These are phyloP conservation scores for Mortierella sp. DNA, from an alignment of 371 early-diverging fungal species.

Conservation along the genomic window DNA sequence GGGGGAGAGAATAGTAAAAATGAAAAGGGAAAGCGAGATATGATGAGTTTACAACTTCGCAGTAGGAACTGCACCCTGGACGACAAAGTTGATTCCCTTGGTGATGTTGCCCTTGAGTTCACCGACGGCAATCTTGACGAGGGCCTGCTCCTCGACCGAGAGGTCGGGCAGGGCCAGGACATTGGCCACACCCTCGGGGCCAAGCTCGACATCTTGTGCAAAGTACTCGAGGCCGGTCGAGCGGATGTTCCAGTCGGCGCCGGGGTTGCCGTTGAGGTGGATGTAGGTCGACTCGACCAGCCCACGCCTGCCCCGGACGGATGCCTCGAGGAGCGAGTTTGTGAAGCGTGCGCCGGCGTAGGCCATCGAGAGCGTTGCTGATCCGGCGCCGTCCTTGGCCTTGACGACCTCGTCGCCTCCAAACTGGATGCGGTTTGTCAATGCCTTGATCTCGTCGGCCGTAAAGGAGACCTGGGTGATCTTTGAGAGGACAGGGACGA, in stretches of 20 bases:
- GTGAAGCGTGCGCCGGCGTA: constrained; percentile 97
- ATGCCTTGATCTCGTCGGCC: constrained; percentile 79
- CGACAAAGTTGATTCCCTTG: constrained; percentile 79
- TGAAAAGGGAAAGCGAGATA: background rate
- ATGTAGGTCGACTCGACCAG: constrained; percentile 96
- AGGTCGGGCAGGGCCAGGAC: constrained; percentile 89
- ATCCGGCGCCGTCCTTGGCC: constrained; percentile 99
- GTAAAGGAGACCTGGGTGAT: constrained; percentile 64
- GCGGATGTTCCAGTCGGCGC: constrained; percentile 42
- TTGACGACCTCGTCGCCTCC: constrained; percentile 99
- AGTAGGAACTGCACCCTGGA: constrained; percentile 22
- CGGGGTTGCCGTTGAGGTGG: constrained; percentile 70
- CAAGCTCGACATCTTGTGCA: constrained; percentile 95
- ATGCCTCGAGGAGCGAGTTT: constrained; percentile 90
- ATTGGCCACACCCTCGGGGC: constrained; percentile 92
- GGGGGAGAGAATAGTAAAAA: no score
- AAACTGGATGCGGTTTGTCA: constrained; percentile 92
- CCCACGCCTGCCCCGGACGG: constrained; percentile 85
- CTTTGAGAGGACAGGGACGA: constrained; percentile 85
- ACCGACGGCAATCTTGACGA: constrained; percentile 85
- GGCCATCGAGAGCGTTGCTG: constrained; percentile 99
- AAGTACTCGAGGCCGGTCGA: constrained; percentile 90
- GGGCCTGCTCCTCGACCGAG: constrained; percentile 88
- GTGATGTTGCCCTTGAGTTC: constrained; percentile 95
- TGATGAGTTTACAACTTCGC: constrained; percentile 35